These are phyloP conservation scores for Triticum monococcum DNA, from an alignment of 176 grass and related monocot species.

Conservation along the genomic window DNA sequence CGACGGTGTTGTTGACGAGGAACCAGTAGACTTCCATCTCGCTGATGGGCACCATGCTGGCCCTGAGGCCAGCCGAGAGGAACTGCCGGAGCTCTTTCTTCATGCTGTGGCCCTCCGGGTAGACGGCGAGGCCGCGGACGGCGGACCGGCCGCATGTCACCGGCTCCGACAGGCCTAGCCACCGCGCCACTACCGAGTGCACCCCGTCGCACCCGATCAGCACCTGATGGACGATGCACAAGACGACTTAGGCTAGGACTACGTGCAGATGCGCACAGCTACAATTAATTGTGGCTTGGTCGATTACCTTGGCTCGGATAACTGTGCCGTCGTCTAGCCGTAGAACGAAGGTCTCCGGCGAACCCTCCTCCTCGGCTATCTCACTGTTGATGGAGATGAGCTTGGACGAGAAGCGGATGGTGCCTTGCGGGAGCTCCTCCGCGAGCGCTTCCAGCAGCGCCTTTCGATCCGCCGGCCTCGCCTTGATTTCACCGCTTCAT, in stretches of 20 bases:
- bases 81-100: conserved; percentile 48
- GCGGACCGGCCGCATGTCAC: conserved; percentile 25
- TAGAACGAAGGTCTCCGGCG: conserved; percentile 31
- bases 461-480: conserved; percentile 26
- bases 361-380: background rate
- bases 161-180: conserved; percentile 53
- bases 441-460: conserved; percentile 53
- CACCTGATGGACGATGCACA: too few relatives aligned
- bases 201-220: conserved; percentile 71
- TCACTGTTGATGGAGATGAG: conserved; percentile 51
- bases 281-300: background rate
- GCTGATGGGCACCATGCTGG: conserved; percentile 49
- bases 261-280: too few relatives aligned
- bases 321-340: conserved; percentile 54
- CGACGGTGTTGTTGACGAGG: conserved; percentile 37
- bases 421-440: conserved; percentile 56
- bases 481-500: too few relatives aligned
- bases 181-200: conserved; percentile 56
- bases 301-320: conserved; percentile 60
- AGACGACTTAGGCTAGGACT: too few relatives aligned
- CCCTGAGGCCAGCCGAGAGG: conserved; percentile 38
- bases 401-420: conserved; percentile 63
- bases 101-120: conserved; percentile 38
- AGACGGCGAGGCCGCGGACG: conserved; percentile 48
- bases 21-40: conserved; percentile 51